Evolutionary conservation across 495 filamentous ascomycete species (phyloP).

Genomic region (Physcia stellaris): DNA sequence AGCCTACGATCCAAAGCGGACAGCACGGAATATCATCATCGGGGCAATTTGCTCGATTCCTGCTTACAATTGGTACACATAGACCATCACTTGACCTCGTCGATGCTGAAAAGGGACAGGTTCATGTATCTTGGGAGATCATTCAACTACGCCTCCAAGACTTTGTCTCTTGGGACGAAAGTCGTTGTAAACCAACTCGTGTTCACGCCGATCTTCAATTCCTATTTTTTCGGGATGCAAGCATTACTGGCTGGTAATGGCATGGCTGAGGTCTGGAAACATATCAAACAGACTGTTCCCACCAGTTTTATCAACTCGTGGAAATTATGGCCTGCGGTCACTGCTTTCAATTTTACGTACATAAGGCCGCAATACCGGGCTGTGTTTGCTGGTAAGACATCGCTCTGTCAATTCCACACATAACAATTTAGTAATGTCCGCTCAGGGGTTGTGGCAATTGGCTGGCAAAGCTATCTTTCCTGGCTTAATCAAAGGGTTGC

Average conservation of each 20-base stretch:
- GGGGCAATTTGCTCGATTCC: conserved; percentile 62
- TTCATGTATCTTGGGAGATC: conserved; percentile 65
- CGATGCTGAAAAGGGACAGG: conserved; percentile 29
- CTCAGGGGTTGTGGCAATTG: conserved; percentile 50
- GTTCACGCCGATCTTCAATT: conserved; percentile 82
- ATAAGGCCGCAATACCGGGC: conserved; percentile 63
- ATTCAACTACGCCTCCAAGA: conserved; percentile 68
- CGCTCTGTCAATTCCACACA: not conserved
- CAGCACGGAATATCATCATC: conserved; percentile 56
- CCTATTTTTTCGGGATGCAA: conserved; percentile 86
- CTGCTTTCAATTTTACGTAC: conserved; percentile 76
- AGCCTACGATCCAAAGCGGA: conserved; percentile 57
- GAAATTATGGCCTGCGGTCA: conserved; percentile 86
- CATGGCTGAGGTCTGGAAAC: conserved; percentile 47
- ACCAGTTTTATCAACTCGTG: conserved; percentile 61
- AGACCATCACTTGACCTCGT: not conserved
- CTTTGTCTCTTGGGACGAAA: conserved; percentile 57
- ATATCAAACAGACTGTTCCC: conserved; percentile 63
- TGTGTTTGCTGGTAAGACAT: conserved; percentile 49
- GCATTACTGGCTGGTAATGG: conserved; percentile 44
- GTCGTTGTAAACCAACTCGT: conserved; percentile 66
- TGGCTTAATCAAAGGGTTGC: conserved; percentile 68
- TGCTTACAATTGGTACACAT: conserved; percentile 56
- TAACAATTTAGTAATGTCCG: not conserved
- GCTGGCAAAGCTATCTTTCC: conserved; percentile 85